These are phyloP conservation scores for Calonectria pauciramosa DNA, from an alignment of 2,329 filamentous ascomycete genomes.

Conservation along the genomic window DNA sequence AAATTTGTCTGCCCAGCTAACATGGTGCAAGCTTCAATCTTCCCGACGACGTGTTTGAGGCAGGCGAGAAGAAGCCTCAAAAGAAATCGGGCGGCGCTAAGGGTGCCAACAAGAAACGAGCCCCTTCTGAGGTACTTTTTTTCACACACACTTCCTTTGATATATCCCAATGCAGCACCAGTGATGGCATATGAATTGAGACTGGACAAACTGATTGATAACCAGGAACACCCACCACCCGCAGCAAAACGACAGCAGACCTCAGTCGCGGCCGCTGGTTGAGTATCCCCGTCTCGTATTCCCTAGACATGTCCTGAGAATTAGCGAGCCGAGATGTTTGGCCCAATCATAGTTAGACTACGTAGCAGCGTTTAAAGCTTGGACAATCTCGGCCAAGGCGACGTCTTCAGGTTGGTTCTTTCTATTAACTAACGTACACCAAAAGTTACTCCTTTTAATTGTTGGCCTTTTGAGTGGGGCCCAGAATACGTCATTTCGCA, in stretches of 20 bases:
- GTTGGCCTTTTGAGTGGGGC: not conserved
- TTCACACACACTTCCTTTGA: conserved; percentile 34
- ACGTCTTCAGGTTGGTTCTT: conserved; percentile 24
- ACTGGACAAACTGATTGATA: conserved; percentile 43
- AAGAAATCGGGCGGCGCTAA: conserved; percentile 63
- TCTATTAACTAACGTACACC: conserved; percentile 38
- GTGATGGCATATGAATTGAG: conserved; percentile 18
- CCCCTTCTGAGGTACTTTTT: conserved; percentile 60
- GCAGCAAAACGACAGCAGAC: conserved; percentile 59
- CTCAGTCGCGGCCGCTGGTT: conserved; percentile 57
- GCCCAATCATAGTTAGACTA: conserved; percentile 23
- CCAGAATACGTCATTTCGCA: not conserved
- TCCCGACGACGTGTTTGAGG: conserved; percentile 89
- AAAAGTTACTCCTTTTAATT: conserved; percentile 30
- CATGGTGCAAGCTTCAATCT: conserved; percentile 78
- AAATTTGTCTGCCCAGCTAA: conserved; percentile 25
- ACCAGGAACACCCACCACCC: conserved; percentile 54
- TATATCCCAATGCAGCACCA: conserved; percentile 28
- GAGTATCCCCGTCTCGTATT: conserved; percentile 36
- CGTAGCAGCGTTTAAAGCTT: conserved; percentile 24
- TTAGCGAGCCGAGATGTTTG: conserved; percentile 24
- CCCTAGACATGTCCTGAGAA: conserved; percentile 27
- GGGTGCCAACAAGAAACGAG: conserved; percentile 62
- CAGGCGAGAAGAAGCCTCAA: conserved; percentile 81
- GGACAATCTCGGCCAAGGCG: conserved; percentile 30